Conservation (phyloP, 257 asterid species). For the Lycium barbarum region DNA sequence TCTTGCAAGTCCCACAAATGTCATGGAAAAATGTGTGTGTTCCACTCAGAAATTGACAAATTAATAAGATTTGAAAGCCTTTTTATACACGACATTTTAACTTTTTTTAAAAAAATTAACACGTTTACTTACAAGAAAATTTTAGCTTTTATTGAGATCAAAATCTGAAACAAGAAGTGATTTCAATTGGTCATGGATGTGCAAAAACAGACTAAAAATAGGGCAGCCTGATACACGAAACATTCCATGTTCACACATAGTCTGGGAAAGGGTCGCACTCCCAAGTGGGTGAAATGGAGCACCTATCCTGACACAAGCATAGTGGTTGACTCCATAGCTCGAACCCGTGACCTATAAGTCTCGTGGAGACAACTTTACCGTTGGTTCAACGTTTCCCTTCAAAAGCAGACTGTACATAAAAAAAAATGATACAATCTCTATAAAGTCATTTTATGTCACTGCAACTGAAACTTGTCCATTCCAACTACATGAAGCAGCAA, state of each 20-base stretch:
- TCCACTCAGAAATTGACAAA: too few relatives aligned
- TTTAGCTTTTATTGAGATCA: neutral
- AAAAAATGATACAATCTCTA: neutral
- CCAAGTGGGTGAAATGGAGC: neutral
- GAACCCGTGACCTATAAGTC: neutral
- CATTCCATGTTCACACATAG: neutral
- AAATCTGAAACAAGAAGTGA: neutral
- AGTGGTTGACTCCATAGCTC: neutral
- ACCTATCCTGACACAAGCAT: too few relatives aligned
- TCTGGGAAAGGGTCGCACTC: neutral
- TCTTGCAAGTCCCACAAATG: too few relatives aligned
- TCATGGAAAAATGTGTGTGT: too few relatives aligned
- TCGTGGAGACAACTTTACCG: neutral
- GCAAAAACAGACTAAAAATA: neutral
- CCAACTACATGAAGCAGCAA: slow-evolving; percentile 88
- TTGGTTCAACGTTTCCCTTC: neutral
- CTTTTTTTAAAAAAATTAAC: too few relatives aligned
- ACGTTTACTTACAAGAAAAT: neutral
- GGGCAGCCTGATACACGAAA: neutral
- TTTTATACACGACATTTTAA: too few relatives aligned
- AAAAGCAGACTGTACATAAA: neutral
- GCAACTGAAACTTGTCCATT: slow-evolving; percentile 65
- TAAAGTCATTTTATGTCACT: neutral
- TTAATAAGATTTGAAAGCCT: too few relatives aligned
- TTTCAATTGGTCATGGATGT: neutral